Evolutionary conservation across 1,284 basidiomycete genomes (phyloP).

Genomic region (Salmacisia buchloeana): DNA sequence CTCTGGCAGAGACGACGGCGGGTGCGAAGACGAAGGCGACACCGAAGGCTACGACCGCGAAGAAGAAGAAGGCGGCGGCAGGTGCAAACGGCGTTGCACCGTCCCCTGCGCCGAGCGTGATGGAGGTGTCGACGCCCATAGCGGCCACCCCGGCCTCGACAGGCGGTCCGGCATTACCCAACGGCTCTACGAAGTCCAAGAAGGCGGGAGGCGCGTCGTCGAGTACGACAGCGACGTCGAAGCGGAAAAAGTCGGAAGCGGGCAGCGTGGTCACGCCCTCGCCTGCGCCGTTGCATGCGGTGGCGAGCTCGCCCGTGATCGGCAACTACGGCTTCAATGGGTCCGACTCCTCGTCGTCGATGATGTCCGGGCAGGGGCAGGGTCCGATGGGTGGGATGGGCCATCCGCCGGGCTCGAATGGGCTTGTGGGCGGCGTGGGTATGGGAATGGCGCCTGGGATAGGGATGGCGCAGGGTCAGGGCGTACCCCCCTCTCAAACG

Average conservation of each 20-base stretch:
- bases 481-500: neutral
- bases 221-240: no score
- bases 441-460: neutral
- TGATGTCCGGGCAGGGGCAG: no score
- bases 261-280: neutral
- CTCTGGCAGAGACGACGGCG: slow-evolving; percentile 20
- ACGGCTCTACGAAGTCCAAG: slow-evolving; percentile 2
- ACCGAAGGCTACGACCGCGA: neutral
- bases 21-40: slow-evolving; percentile 41
- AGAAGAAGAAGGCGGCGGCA: neutral
- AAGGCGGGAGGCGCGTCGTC: neutral
- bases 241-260: neutral
- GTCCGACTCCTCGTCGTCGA: neutral
- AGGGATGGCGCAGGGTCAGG: neutral
- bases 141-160: neutral
- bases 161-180: neutral
- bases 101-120: neutral
- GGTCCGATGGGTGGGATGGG: no score
- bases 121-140: neutral
- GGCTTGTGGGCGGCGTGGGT: neutral
- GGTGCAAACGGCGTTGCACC: neutral
- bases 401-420: no score
- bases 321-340: slow-evolving; percentile 8
- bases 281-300: neutral
- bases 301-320: slow-evolving; percentile 3